Conservation (phyloP, 345 rosid species). For the Lepidium africanum region DNA sequence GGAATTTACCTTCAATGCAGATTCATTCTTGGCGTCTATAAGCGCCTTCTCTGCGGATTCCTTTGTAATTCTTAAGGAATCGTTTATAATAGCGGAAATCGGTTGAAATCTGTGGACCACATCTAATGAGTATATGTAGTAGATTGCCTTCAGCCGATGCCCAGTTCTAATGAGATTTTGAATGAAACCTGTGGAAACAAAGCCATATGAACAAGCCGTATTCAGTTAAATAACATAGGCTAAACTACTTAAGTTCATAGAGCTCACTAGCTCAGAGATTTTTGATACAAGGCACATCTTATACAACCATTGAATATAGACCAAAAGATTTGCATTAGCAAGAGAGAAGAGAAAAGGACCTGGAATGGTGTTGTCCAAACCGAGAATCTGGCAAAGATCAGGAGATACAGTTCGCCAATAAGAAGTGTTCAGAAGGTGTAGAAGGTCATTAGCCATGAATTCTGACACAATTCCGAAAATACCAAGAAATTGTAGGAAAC, state of each 20-base stretch:
- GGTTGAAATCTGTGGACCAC: conserved; percentile 31
- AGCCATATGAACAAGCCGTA: not conserved
- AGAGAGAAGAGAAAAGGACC: conserved; percentile 2
- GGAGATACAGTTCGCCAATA: conserved; percentile 25
- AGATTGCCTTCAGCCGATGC: conserved; percentile 26
- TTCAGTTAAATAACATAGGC: not conserved
- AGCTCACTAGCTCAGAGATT: not conserved
- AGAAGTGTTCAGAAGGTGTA: conserved; percentile 23
- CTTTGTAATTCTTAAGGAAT: conserved; percentile 25
- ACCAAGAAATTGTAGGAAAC: conserved; percentile 36
- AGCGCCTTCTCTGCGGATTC: not conserved
- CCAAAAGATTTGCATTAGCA: not conserved
- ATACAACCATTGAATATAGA: not conserved
- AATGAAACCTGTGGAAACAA: conserved; percentile 14
- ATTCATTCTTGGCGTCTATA: conserved; percentile 3
- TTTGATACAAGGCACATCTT: not conserved
- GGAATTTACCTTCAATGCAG: not conserved
- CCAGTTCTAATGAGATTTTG: conserved; percentile 25
- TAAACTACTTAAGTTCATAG: not conserved
- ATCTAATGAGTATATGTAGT: conserved; percentile 28
- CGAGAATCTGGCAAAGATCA: conserved; percentile 30
- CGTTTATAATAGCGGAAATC: conserved; percentile 22
- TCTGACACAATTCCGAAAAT: conserved; percentile 32
- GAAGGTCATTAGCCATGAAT: conserved; percentile 35
- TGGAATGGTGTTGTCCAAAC: conserved; percentile 21